Evolutionary conservation across 2,329 filamentous ascomycete genomes (phyloP), one percentile per base, ranked within the genome.

Genomic region (Graphilbum sp.): DNA sequence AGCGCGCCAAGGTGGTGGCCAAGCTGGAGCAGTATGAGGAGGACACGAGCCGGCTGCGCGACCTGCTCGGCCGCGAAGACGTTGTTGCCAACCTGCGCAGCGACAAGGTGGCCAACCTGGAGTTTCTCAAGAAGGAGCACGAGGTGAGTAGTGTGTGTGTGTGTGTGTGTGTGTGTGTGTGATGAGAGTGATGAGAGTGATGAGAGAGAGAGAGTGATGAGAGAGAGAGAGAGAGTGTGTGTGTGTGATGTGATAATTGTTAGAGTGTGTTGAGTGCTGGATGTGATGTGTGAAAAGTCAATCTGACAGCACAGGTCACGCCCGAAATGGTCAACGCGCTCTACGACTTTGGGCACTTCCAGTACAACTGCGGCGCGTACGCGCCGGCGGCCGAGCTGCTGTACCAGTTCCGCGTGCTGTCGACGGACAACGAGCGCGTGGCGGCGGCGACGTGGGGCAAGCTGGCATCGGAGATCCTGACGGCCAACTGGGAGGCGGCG

Each of bases 81-180:
- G 90, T 98, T 33, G 80, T 96, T 47, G 80, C 77, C 49, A 87
- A 88, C 56, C 69, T 98, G 54, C 72, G 90, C 51, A 90, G 82
- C 58, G 90, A 98, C 71, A 98, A 98, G 72, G 84, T 87, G 56
- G 87, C 88, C 63, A 98, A 98, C 69, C 79, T 98, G 78, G 85
- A 88, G 59, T 98, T 88, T 59, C 65, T 98, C 47, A 93, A 96
- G 71, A 90, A 94, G 63, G 81, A 90, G 54, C 88, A 98, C 62
- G 83, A 79, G 48, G 90, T 81, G 66, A 55, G 75, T 64, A n/a
- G n/a, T n/a, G n/a, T n/a, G n/a, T n/a, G n/a, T n/a, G n/a, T n/a
- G n/a, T n/a, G n/a, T n/a, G n/a, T n/a, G n/a, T n/a, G n/a, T n/a
- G n/a, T n/a, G n/a, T n/a, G n/a, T n/a, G n/a, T n/a, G n/a, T n/a